phyloP scores from a whole-genome alignment of 2,329 filamentous ascomycete species.

The Pyrenochaeta sp. region DNA sequence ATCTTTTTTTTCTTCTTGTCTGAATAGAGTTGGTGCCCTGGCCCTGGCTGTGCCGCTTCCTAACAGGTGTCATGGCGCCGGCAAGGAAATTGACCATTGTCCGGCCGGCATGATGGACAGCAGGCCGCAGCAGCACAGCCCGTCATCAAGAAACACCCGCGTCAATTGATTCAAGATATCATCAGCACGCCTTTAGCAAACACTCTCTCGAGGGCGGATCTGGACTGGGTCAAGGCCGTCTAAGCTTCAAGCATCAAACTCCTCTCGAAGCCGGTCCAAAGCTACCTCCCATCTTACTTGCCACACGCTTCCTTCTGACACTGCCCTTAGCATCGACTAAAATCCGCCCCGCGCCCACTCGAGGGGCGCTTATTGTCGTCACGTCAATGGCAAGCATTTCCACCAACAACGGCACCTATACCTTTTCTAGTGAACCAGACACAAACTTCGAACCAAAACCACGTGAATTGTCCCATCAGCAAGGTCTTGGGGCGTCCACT shows the following conservation, averaged over 20 bases:
- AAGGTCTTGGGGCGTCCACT: background rate
- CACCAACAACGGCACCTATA: conserved; percentile 23
- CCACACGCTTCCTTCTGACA: conserved; percentile 4
- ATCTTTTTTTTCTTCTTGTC: background rate
- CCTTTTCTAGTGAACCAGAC: conserved; percentile 5
- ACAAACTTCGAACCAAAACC: background rate
- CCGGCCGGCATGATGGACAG: conserved; percentile 16
- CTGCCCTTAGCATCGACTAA: conserved; percentile 7
- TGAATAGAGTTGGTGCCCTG: conserved; percentile 2
- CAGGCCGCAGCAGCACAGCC: too few species aligned
- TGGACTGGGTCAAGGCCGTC: background rate
- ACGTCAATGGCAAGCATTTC: conserved; percentile 28
- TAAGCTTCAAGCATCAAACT: too few species aligned
- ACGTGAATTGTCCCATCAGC: background rate
- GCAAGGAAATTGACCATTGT: conserved; percentile 2
- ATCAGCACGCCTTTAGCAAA: background rate
- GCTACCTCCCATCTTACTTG: conserved; percentile 6
- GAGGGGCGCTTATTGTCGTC: conserved; percentile 35
- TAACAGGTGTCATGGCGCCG: conserved; percentile 10
- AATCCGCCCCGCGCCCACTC: conserved; percentile 19
- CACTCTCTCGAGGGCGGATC: background rate
- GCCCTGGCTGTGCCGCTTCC: conserved; percentile 18
- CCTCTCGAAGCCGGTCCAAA: background rate
- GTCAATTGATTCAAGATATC: too few species aligned
- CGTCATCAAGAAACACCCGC: too few species aligned